phyloP scores from a whole-genome alignment of 1,284 basidiomycete species.

The Erythrobasidium hasegawianum region DNA sequence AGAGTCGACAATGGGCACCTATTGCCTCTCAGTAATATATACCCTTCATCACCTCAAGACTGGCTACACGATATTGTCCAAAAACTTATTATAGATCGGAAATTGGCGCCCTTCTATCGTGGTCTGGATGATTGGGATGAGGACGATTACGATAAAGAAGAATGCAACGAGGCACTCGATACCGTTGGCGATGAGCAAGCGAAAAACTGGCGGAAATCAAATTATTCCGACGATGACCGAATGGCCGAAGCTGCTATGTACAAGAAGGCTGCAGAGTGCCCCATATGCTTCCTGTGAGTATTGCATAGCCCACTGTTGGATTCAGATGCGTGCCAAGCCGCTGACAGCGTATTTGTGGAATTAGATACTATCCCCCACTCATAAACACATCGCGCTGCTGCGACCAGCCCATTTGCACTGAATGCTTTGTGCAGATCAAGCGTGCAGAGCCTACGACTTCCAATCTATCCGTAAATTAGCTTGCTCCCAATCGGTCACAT shows the following conservation, averaged over 20 bases:
- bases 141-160: constrained; percentile 69
- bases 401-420: constrained; percentile 96
- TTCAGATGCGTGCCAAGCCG: too few relatives aligned
- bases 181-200: constrained; percentile 29
- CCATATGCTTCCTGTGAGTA: constrained; percentile 98
- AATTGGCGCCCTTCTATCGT: constrained; percentile 90
- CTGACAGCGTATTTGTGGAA: too few relatives aligned
- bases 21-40: constrained; percentile 83
- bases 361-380: constrained; percentile 80
- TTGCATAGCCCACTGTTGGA: too few relatives aligned
- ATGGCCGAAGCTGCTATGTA: constrained; percentile 58
- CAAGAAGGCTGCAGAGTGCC: constrained; percentile 85
- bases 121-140: constrained; percentile 89
- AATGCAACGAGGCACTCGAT: constrained; percentile 35
- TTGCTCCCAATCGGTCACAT: background rate
- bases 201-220: constrained; percentile 14
- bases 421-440: constrained; percentile 99
- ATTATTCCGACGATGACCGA: constrained; percentile 36
- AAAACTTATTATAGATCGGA: constrained; percentile 78
- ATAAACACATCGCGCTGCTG: constrained; percentile 97
- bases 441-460: constrained; percentile 87
- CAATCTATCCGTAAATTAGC: constrained; percentile 60
- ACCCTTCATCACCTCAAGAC: constrained; percentile 61
- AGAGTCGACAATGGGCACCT: constrained; percentile 67
- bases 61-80: constrained; percentile 86